phyloP scores from a whole-genome alignment of 768 basidiomycete species.

The Calocybe cyanea region DNA sequence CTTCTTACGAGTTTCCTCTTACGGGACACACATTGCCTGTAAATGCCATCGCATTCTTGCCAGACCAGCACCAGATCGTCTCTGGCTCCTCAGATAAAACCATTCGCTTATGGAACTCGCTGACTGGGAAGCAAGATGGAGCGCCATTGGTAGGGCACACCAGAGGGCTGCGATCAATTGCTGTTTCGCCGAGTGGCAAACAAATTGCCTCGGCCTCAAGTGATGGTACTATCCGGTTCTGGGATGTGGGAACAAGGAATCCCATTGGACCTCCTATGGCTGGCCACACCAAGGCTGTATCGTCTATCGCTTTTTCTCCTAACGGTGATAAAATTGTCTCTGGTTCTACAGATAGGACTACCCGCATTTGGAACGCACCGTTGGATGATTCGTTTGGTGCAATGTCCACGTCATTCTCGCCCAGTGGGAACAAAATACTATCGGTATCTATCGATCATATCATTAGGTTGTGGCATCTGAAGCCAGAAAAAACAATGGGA shows the following conservation, averaged over 20 bases:
- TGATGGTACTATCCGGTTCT: conserved; percentile 4
- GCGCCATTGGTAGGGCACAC: conserved; percentile 4
- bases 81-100: conserved; percentile 10
- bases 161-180: background rate
- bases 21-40: background rate
- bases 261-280: background rate
- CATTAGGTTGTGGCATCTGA: background rate
- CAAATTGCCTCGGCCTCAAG: conserved; percentile 1
- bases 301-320: background rate
- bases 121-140: conserved; percentile 5
- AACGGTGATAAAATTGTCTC: background rate
- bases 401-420: background rate
- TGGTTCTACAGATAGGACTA: background rate
- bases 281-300: background rate
- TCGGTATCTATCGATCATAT: background rate
- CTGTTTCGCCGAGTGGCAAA: conserved; percentile 14
- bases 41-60: conserved; percentile 11
- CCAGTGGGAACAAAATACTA: background rate
- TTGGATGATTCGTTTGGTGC: background rate
- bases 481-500: background rate
- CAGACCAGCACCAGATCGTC: conserved; percentile 13
- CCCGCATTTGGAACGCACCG: background rate
- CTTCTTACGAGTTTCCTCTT: background rate
- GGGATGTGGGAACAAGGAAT: background rate
- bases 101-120: conserved; percentile 16